These are phyloP conservation scores for Erythrobasidium hasegawianum DNA, from an alignment of 1,284 basidiomycete genomes.

Conservation along the genomic window DNA sequence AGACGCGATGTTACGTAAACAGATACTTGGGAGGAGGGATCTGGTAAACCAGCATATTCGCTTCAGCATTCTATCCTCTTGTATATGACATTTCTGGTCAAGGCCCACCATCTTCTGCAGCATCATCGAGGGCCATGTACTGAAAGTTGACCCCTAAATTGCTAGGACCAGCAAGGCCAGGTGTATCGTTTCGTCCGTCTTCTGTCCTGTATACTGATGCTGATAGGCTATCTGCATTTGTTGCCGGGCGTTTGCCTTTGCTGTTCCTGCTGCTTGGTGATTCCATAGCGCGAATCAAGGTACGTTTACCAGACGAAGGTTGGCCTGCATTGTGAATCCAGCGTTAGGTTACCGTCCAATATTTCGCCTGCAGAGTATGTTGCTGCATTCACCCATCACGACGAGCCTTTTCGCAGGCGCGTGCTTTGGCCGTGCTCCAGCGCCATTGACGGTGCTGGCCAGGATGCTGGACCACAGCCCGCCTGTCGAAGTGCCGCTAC, in stretches of 20 bases:
- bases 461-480: slow-evolving; percentile 29
- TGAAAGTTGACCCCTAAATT: slow-evolving; percentile 24
- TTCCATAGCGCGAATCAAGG: background rate
- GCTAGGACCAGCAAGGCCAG: too few relatives aligned
- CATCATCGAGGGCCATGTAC: slow-evolving; percentile 27
- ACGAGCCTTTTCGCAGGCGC: background rate
- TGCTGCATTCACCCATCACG: slow-evolving; percentile 7
- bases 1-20: slow-evolving; percentile 17
- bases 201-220: background rate
- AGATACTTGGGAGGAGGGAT: slow-evolving; percentile 15
- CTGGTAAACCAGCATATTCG: too few relatives aligned
- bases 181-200: too few relatives aligned
- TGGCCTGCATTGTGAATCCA: slow-evolving; percentile 2
- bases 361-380: too few relatives aligned
- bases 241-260: slow-evolving; percentile 23
- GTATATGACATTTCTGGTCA: too few relatives aligned
- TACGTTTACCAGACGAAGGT: background rate
- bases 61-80: too few relatives aligned
- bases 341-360: too few relatives aligned
- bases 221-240: background rate
- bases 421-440: slow-evolving; percentile 14
- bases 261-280: slow-evolving; percentile 2
- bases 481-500: background rate
- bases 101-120: slow-evolving; percentile 4
- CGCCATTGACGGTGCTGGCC: slow-evolving; percentile 22